Evolutionary conservation across 495 filamentous ascomycete genomes (phyloP), one percentile per base, ranked within the genome.

Genomic region (Cenococcum geophilum): DNA sequence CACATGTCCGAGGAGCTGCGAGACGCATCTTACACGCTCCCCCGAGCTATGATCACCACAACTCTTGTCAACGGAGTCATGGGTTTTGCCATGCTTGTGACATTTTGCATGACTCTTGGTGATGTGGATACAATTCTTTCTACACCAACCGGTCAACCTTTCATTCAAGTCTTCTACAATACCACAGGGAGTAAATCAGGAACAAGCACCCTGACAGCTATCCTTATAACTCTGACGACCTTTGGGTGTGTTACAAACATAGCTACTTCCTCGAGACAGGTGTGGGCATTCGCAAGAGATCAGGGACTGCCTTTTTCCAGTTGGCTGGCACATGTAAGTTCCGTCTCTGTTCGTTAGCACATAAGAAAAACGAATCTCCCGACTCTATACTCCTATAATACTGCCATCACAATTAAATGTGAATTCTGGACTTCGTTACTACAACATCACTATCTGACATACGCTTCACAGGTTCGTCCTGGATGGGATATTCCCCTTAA

Each of bases 261-360:
- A 14, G 78, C 82, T 6, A 82, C 81, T 0, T 77, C 80, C 11
- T 83, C 81, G 10, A 75, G 82, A 0, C 82, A 84, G 69, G 73
- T 83, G 0, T 85, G 82, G 70, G 80, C 80, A 14, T 85, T 85
- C 70, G 80, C 80, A 5, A 73, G 82, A 21, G 82, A 84, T 60
- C 63, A 72, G 11, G 82, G 83, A 1, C 69, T 84, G 9, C 83
- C 82, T 12, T 83, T 81, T 61, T 82, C 79, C 10, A 65, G 62
- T 0, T 80, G 78, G 66, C 75, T 84, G 47, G 70, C 72, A 43
- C 71, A 76, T 66, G 79, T 82, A 73, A 57, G 74, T 57, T 50
- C 32, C 21, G 69, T 6, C 63, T 75, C 11, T 74, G 72, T 9
- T 32, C 27, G 6, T 32, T 32, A 32, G 3, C 6, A 2, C 27